phyloP scores from a whole-genome alignment of 2,329 filamentous ascomycete genomes.

The Arthroderma uncinatum region DNA sequence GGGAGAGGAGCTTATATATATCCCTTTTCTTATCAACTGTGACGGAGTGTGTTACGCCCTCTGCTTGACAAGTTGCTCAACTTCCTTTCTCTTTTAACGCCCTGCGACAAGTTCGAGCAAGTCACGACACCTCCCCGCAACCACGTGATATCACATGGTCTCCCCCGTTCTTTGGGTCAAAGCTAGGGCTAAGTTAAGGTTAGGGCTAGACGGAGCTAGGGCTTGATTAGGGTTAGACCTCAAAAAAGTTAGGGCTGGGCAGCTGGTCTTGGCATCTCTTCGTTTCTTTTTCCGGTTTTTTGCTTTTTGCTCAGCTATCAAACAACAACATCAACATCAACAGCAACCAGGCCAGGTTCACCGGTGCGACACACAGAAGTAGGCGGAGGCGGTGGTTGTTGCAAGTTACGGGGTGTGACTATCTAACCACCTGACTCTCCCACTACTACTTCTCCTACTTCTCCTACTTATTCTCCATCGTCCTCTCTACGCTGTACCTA shows the following conservation, averaged over 20 bases:
- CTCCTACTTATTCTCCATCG: background rate
- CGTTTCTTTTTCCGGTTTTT: background rate
- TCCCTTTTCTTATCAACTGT: background rate
- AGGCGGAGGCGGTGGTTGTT: background rate
- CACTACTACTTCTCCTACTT: background rate
- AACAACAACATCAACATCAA: background rate
- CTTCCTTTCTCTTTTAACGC: background rate
- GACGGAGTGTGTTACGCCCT: background rate
- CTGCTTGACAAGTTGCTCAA: background rate
- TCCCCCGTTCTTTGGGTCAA: no score
- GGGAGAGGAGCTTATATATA: background rate
- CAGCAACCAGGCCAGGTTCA: background rate
- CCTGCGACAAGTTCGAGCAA: background rate
- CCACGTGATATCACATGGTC: conserved; percentile 3
- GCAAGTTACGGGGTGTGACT: background rate
- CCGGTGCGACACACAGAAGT: background rate
- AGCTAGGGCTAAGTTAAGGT: background rate
- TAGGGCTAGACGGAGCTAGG: background rate
- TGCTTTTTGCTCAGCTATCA: background rate
- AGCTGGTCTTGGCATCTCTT: background rate
- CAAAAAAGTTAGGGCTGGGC: no score
- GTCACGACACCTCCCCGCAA: background rate
- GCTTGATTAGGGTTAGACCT: no score
- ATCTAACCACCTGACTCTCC: no score
- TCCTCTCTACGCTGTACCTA: no score